Evolutionary conservation across 78 protist genomes (phyloP).

Genomic region (Cavenderia fasciculata): DNA sequence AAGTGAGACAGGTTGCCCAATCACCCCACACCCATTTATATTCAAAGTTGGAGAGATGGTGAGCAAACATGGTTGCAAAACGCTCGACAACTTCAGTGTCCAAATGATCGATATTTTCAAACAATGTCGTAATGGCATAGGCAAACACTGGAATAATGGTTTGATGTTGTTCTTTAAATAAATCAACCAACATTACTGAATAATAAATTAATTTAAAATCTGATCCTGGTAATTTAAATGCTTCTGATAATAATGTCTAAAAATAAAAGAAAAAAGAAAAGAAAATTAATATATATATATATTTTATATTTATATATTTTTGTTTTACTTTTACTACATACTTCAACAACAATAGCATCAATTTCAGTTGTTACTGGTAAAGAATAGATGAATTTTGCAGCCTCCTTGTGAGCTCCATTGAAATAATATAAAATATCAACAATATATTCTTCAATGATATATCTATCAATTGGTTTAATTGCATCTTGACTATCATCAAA

Average conservation of each 20-base stretch:
- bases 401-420: constrained; percentile 51
- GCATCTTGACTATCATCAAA: constrained; percentile 7
- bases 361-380: constrained; percentile 43
- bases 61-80: constrained; percentile 53
- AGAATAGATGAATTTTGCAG: constrained; percentile 42
- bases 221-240: constrained; percentile 53
- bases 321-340: neutral
- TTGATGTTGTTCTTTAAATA: constrained; percentile 43
- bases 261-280: neutral
- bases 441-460: constrained; percentile 42
- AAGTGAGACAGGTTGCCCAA: constrained; percentile 15
- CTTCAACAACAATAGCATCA: constrained; percentile 64
- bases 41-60: constrained; percentile 61
- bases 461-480: constrained; percentile 53
- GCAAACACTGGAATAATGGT: constrained; percentile 63
- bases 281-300: neutral
- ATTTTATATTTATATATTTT: neutral
- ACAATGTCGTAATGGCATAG: constrained; percentile 47
- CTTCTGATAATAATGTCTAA: constrained; percentile 35
- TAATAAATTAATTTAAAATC: constrained; percentile 41
- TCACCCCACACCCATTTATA: constrained; percentile 71
- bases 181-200: constrained; percentile 46
- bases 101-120: constrained; percentile 47
- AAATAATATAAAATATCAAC: constrained; percentile 52
- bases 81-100: constrained; percentile 42